Evolutionary conservation across 176 grass and related monocot species (phyloP), one percentile per base, ranked within the genome.

Genomic region (Cocos nucifera): DNA sequence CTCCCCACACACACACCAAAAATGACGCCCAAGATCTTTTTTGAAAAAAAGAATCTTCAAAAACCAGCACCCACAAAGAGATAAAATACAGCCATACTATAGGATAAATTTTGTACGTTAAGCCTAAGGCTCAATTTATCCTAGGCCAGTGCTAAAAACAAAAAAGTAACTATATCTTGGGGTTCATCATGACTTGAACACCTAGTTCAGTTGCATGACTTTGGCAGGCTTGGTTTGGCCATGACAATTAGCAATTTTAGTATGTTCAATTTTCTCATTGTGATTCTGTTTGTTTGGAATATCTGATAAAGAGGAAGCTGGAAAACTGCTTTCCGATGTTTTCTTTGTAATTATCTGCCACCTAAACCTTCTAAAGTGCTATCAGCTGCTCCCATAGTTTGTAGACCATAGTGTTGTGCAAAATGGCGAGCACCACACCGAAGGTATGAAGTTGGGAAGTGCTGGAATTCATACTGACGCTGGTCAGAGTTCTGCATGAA

Each of bases 351-450:
- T 72, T 69, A 97, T 69, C 64, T 83, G 84, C 82, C 83, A 67
- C 74, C 19, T 44, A 79, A 73, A 74, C 86, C 79, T 65, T 89
- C 80, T 56, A 79, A 69, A 73, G 50, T 71, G 78, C 65, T 95
- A 79, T 91, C 93, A n/a, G n/a, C n/a, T 73, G 76, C 62, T 88
- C 72, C 73, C 56, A 66, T 75, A 79, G 87, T 89, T 29, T 78
- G 87, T 73, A 97, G 79, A 78, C 86, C 83, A 78, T 97, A 97
- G 68, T 97, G 93, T 75, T 97, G 93, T 18, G 93, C 93, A 26
- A 97, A 84, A 77, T 87, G 93, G 78, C 91, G 87, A 69, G 93
- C 93, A 82, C 84, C 87, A 74, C 93, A 97, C 53, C 87, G 84
- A 54, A 91, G 76, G 61, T 97, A 97, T 1, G 87, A 91, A 68